A percentile compares a stretch with the other conserved stretches of the same genome.
These are phyloP conservation scores for Torulaspora franciscae DNA, from an alignment of 805 yeast species.

Conservation along the genomic window DNA sequence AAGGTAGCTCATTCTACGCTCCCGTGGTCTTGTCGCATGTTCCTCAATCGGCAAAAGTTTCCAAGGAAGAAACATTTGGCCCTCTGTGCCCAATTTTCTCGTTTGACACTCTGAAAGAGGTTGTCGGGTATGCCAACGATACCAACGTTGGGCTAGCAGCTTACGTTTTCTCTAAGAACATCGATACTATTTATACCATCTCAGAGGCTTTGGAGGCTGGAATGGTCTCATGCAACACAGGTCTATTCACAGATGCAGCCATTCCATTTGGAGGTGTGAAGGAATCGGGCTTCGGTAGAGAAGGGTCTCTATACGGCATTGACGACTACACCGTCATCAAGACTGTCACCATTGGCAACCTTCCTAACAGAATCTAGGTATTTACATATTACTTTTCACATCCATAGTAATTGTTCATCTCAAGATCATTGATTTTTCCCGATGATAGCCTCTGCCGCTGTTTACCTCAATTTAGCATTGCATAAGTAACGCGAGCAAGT, in stretches of 20 bases:
- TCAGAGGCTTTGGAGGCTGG: conserved; percentile 58
- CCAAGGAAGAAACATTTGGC: conserved; percentile 59
- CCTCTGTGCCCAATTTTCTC: conserved; percentile 56
- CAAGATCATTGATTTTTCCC: not conserved
- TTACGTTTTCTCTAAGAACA: conserved; percentile 50
- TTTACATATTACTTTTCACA: not conserved
- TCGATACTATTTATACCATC: conserved; percentile 47
- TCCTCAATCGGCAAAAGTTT: conserved; percentile 46
- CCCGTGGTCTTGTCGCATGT: conserved; percentile 54
- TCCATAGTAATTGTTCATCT: not conserved
- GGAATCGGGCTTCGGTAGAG: conserved; percentile 67
- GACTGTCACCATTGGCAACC: conserved; percentile 46
- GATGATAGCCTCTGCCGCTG: too few species aligned
- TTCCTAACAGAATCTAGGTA: conserved; percentile 14
- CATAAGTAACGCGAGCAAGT: not conserved
- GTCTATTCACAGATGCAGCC: conserved; percentile 51
- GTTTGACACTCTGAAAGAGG: conserved; percentile 52
- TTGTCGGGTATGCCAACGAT: conserved; percentile 49
- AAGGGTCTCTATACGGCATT: conserved; percentile 58
- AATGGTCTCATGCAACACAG: conserved; percentile 60
- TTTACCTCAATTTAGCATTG: too few species aligned
- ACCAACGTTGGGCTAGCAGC: conserved; percentile 56
- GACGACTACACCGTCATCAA: conserved; percentile 56
- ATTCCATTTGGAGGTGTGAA: conserved; percentile 62
- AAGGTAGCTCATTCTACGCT: conserved; percentile 49